phyloP scores from a whole-genome alignment of 192 early-diverging fungal species.

The Rhizophagus clarus region DNA sequence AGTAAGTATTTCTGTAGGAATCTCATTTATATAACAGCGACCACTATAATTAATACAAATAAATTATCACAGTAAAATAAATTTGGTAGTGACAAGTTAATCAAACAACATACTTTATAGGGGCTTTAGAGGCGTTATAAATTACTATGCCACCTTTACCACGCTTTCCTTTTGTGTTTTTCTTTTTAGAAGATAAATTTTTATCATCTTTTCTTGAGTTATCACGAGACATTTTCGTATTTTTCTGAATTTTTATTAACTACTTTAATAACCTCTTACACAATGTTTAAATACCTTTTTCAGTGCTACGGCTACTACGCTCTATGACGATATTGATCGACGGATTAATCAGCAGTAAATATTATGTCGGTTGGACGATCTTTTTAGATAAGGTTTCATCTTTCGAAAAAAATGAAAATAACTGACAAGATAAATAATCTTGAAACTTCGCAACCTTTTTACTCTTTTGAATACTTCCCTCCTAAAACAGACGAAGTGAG shows the following conservation, averaged over 20 bases:
- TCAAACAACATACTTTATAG: neutral
- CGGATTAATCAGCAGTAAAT: no score
- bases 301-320: no score
- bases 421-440: conserved; percentile 67
- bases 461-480: conserved; percentile 98
- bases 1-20: neutral
- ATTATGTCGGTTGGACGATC: no score
- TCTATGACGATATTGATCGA: no score
- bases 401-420: conserved; percentile 59
- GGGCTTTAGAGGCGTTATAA: neutral
- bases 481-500: conserved; percentile 87
- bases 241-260: neutral
- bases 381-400: no score
- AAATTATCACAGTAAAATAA: neutral
- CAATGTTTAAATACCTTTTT: no score
- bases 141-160: neutral
- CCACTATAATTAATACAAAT: neutral
- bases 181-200: neutral
- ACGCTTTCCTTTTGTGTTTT: neutral
- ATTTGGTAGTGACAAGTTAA: neutral
- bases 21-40: conserved; percentile 1
- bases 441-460: conserved; percentile 54
- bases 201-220: neutral
- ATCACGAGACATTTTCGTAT: neutral
- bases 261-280: neutral